Percentiles rank a stretch among this genome's conserved stretches.
These are phyloP conservation scores for Oxyria digyna DNA, from an alignment of 148 eudicot genomes.

Conservation along the genomic window DNA sequence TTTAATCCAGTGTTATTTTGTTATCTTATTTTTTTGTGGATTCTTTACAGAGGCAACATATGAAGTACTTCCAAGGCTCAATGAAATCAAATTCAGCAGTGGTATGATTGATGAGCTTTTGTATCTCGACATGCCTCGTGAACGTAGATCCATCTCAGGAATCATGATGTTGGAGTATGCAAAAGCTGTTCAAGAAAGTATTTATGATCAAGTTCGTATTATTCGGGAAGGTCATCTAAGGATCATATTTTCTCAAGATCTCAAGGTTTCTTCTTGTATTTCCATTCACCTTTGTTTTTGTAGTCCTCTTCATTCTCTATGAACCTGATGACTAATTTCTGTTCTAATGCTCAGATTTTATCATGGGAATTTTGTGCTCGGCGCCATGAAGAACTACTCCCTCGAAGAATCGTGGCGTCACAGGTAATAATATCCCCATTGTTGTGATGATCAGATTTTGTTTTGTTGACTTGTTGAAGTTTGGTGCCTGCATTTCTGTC, in stretches of 20 bases:
- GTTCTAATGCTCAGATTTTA: conserved; percentile 38
- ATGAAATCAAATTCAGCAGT: conserved; percentile 85
- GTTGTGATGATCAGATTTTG: not conserved
- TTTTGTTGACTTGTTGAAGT: not conserved
- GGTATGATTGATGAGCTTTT: conserved; percentile 86
- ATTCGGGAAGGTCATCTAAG: conserved; percentile 91
- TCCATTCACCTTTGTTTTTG: not conserved
- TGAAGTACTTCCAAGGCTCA: conserved; percentile 90
- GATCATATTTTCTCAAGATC: conserved; percentile 68
- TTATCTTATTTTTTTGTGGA: not conserved
- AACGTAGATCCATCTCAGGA: conserved; percentile 61
- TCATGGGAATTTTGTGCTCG: conserved; percentile 97
- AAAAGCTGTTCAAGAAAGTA: conserved; percentile 91
- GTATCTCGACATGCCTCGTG: conserved; percentile 82
- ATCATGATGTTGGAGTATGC: conserved; percentile 78
- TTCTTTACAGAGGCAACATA: conserved; percentile 69
- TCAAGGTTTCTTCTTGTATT: conserved; percentile 40
- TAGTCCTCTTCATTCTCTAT: conserved; percentile 1
- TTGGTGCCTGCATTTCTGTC: not conserved
- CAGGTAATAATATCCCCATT: conserved; percentile 37
- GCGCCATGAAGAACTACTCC: conserved; percentile 90
- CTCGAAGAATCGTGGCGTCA: conserved; percentile 79
- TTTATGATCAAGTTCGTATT: conserved; percentile 87
- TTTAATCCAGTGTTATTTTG: not conserved
- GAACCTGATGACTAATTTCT: conserved; percentile 2